phyloP scores from a whole-genome alignment of 805 yeast species.

The Zygosaccharomyces lentus region DNA sequence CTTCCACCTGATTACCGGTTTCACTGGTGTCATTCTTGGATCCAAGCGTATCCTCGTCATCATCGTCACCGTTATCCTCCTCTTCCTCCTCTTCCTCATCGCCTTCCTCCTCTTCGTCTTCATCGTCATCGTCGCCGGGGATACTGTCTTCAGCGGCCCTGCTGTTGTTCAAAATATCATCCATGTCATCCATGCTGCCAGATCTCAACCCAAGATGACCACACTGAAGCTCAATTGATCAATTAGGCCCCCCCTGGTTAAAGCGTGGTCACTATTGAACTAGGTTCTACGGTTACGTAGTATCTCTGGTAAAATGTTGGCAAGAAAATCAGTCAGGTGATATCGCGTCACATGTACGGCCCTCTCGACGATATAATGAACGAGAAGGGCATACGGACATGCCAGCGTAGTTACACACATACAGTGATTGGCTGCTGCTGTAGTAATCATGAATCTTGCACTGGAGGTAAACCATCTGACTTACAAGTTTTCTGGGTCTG shows the following conservation, averaged over 20 bases:
- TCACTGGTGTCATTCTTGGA: conserved; percentile 15
- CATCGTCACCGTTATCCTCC: conserved; percentile 25
- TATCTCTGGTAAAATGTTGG: neutral
- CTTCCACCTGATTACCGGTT: conserved; percentile 24
- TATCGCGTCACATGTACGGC: too few species aligned
- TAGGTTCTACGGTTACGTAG: neutral
- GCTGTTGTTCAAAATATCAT: conserved; percentile 29
- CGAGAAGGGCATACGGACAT: too few species aligned
- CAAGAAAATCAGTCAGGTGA: too few species aligned
- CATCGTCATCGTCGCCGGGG: conserved; percentile 31
- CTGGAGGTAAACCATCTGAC: conserved; percentile 61
- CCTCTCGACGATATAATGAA: too few species aligned
- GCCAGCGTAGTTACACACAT: too few species aligned
- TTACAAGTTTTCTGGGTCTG: conserved; percentile 59
- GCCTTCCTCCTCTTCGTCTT: conserved; percentile 22
- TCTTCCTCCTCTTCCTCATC: conserved; percentile 22
- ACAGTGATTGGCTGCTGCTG: too few species aligned
- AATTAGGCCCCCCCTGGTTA: neutral
- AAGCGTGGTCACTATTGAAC: neutral
- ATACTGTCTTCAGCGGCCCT: conserved; percentile 28
- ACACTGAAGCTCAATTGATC: conserved; percentile 4
- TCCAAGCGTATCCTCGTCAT: conserved; percentile 21
- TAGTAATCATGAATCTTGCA: conserved; percentile 30
- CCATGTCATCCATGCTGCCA: conserved; percentile 29
- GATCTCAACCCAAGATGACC: neutral